A percentile compares a stretch with the other conserved stretches of the same genome.
Conservation (phyloP, 23 red algal genomes). For the Gracilaria gracilis region DNA sequence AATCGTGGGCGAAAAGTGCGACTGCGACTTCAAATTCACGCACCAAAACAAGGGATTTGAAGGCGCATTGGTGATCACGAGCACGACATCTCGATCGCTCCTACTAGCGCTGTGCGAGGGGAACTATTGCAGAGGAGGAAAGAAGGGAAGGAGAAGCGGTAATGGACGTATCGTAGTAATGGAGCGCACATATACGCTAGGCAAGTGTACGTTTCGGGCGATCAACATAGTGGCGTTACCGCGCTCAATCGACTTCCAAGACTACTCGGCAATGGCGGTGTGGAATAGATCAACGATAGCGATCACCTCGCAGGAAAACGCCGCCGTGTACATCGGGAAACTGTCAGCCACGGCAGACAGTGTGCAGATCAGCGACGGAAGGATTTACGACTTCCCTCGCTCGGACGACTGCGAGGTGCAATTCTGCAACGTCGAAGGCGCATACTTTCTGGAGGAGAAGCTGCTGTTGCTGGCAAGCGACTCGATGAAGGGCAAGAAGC, state of each 20-base stretch:
- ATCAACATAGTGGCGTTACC: constrained; percentile 36
- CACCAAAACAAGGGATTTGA: constrained; percentile 73
- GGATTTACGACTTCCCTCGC: constrained; percentile 62
- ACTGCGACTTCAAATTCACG: constrained; percentile 44
- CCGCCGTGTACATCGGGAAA: constrained; percentile 58
- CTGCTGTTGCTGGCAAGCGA: constrained; percentile 48
- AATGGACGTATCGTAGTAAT: constrained; percentile 63
- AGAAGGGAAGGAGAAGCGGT: constrained; percentile 40
- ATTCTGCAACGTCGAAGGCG: constrained; percentile 67
- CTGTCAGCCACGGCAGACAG: constrained; percentile 9
- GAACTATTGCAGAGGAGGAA: constrained; percentile 55
- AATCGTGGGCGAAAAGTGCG: constrained; percentile 37
- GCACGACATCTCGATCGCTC: constrained; percentile 11
- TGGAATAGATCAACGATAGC: constrained; percentile 31
- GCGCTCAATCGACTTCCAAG: constrained; percentile 23
- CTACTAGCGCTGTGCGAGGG: constrained; percentile 66
- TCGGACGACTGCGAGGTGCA: constrained; percentile 20
- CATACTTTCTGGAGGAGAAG: constrained; percentile 31
- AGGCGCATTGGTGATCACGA: constrained; percentile 50
- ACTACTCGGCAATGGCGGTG: constrained; percentile 60
- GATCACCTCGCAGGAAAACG: constrained; percentile 57
- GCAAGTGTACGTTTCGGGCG: constrained; percentile 36
- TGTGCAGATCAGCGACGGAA: constrained; percentile 20
- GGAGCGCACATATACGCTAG: background rate
- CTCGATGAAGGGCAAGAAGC: constrained; percentile 61